phyloP scores from a whole-genome alignment of 306 rosid genomes.

The Rubus parviflorus region DNA sequence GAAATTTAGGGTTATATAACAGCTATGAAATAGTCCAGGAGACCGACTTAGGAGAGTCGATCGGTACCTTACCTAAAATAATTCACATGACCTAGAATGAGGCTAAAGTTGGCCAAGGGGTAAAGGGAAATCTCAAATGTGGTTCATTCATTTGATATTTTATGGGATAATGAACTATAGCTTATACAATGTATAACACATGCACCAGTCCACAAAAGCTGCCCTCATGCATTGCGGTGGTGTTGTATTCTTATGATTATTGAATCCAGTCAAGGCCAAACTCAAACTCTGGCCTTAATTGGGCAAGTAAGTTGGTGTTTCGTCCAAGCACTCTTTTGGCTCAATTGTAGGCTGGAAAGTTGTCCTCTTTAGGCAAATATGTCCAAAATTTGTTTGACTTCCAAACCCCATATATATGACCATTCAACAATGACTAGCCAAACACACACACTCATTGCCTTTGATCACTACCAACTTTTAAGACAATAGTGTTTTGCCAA shows the following conservation, averaged over 20 bases:
- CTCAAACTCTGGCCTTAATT: slow-evolving; percentile 12
- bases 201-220: slow-evolving; percentile 25
- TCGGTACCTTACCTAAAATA: slow-evolving; percentile 16
- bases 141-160: background rate
- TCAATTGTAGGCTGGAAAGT: slow-evolving; percentile 25
- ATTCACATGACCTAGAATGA: background rate
- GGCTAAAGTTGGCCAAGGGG: background rate
- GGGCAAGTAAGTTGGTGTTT: slow-evolving; percentile 19
- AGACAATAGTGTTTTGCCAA: background rate
- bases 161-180: background rate
- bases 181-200: background rate
- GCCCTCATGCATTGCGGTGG: slow-evolving; percentile 12
- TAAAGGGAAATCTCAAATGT: background rate
- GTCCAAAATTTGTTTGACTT: slow-evolving; percentile 17
- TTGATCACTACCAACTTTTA: background rate
- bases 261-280: slow-evolving; percentile 24
- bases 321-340: slow-evolving; percentile 16
- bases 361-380: background rate
- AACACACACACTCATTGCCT: background rate
- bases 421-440: slow-evolving; percentile 2
- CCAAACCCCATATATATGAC: background rate
- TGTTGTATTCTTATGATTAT: slow-evolving; percentile 14
- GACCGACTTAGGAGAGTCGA: slow-evolving; percentile 1
- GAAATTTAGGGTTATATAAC: background rate
- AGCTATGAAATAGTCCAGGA: background rate